These are phyloP conservation scores for Dactylis glomerata DNA, from an alignment of 176 grass and related monocot species.

Conservation along the genomic window DNA sequence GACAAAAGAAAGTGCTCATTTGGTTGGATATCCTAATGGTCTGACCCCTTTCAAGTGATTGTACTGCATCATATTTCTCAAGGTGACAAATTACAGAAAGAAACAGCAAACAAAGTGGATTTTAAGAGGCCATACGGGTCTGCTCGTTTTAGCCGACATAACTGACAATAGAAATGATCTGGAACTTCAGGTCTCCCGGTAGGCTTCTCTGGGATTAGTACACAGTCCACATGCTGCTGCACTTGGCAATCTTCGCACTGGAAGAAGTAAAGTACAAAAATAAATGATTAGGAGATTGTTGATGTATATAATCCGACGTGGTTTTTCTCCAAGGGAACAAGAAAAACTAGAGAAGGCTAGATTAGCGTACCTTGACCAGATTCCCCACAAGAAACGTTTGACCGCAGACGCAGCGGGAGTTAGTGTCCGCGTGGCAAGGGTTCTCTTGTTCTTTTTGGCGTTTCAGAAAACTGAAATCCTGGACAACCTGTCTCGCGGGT, in stretches of 20 bases:
- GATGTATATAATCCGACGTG: background rate
- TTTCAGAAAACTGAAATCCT: slow-evolving; percentile 39
- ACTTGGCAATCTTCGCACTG: slow-evolving; percentile 55
- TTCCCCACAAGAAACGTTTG: slow-evolving; percentile 28
- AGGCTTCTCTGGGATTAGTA: slow-evolving; percentile 53
- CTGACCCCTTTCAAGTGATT: background rate
- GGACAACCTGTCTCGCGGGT: slow-evolving; percentile 30
- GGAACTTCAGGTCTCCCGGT: slow-evolving; percentile 39
- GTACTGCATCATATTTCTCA: background rate
- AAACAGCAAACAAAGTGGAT: background rate
- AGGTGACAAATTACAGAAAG: background rate
- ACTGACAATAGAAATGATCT: slow-evolving; percentile 49
- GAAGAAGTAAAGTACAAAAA: slow-evolving; percentile 4
- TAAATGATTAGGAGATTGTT: background rate
- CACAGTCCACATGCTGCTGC: slow-evolving; percentile 57
- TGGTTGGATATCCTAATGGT: background rate
- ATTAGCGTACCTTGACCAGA: slow-evolving; percentile 35
- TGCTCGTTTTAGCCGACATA: slow-evolving; percentile 55
- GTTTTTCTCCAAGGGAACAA: background rate
- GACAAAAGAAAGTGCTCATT: background rate
- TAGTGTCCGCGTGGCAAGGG: background rate
- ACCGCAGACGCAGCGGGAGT: slow-evolving; percentile 47
- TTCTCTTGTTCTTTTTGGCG: slow-evolving; percentile 45
- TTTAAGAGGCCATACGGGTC: slow-evolving; percentile 44
- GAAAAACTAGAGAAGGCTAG: background rate